A percentile compares a stretch with the other conserved stretches of the same genome.
phyloP scores from a whole-genome alignment of 129 eudicot genomes.

The Ambrosia artemisiifolia region DNA sequence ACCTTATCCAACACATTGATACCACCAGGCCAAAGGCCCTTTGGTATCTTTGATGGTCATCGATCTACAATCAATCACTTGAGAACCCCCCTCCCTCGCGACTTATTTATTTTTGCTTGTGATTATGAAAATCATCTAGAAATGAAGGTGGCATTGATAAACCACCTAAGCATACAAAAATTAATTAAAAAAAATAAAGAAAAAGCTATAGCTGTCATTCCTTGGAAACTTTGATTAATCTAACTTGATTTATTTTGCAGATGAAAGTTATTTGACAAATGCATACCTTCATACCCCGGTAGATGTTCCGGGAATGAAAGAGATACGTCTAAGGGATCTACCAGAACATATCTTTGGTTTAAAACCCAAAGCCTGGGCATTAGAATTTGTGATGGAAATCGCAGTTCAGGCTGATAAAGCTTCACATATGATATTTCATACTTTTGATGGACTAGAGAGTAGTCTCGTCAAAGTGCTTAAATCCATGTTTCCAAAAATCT shows the following conservation, averaged over 20 bases:
- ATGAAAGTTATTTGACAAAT: constrained; percentile 22
- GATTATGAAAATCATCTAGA: no score
- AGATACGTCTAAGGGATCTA: constrained; percentile 18
- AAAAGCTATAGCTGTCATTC: neutral
- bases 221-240: no score
- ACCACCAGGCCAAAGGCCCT: no score
- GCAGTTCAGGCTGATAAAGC: constrained; percentile 20
- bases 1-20: no score
- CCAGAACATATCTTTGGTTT: constrained; percentile 5
- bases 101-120: no score
- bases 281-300: constrained; percentile 16
- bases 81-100: no score
- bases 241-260: constrained; percentile 2
- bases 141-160: no score
- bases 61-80: no score
- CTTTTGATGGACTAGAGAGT: constrained; percentile 9
- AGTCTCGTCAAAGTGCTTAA: constrained; percentile 13
- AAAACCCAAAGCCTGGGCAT: neutral
- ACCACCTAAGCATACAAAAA: no score
- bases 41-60: no score
- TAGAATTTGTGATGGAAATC: neutral
- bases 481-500: constrained; percentile 15
- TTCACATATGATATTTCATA: constrained; percentile 18
- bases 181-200: no score
- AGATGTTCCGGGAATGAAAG: constrained; percentile 29